These are phyloP conservation scores for Hordeum vulgare DNA, from an alignment of 176 grass and related monocot species.

Conservation along the genomic window DNA sequence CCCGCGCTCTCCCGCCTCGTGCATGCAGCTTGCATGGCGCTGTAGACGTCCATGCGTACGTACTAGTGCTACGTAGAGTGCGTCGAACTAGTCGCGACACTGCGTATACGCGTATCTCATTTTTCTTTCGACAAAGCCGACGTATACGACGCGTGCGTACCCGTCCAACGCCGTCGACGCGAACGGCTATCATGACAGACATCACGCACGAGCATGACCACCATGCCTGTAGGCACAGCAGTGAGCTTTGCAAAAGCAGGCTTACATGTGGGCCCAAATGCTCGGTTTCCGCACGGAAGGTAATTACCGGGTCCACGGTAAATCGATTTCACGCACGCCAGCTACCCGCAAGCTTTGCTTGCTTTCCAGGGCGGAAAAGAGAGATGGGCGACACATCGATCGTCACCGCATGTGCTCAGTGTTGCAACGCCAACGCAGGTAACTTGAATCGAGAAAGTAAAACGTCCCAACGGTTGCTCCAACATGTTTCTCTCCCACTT, in stretches of 20 bases:
- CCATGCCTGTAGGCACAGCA: neutral
- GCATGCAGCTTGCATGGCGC: constrained; percentile 40
- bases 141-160: neutral
- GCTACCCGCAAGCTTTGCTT: neutral
- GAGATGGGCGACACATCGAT: neutral
- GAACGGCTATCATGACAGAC: neutral
- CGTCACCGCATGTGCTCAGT: neutral
- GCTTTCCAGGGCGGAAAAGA: neutral
- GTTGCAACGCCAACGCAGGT: neutral
- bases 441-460: neutral
- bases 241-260: neutral
- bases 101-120: neutral
- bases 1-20: constrained; percentile 20
- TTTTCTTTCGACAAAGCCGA: neutral
- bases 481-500: neutral
- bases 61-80: neutral
- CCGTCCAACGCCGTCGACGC: neutral
- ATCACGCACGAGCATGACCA: neutral
- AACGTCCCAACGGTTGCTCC: neutral
- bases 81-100: neutral
- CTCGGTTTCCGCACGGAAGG: neutral
- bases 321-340: constrained; percentile 16
- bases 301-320: constrained; percentile 17
- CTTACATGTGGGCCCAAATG: neutral
- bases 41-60: constrained; percentile 32